Base-by-base conservation (phyloP, 192 early-diverging fungal species). In the Coemansia sp. region DNA sequence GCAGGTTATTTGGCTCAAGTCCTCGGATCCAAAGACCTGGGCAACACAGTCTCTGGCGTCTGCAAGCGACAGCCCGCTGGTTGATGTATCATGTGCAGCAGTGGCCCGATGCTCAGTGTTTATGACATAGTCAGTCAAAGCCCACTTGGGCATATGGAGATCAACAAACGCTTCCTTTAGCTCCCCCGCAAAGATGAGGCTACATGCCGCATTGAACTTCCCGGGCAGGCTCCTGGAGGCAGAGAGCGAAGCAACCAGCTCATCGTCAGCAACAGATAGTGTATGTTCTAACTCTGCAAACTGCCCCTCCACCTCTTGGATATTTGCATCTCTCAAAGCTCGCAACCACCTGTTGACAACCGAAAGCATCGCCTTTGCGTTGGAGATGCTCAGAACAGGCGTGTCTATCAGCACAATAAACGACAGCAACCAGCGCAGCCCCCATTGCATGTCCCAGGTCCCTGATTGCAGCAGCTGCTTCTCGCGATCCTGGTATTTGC, bases 341-440 rank as follows among this genome's bases (percentile, higher is more conserved):
- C 54, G 31, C 22, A 79, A 37, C 75, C 75, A 79, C 29, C 34
- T 20, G 29, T 45, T 41, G 4, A 54, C 54, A 17, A 79, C 48
- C n/a, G 54, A 59, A 19, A 57, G 20, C 58, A 79, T 57, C 6
- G 62, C 40, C n/a, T 42, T 56, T n/a, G 63, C 56, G 10, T 33
- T 54, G 11, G 20, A 33, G 0, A 56, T 22, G 10, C 40, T 31
- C 10, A 66, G 22, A 9, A 72, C 59, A 0, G 75, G 70, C 13
- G 58, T 37, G 8, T 79, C 75, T 10, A 72, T 34, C 59, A 79
- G 55, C 10, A 66, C 53, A 2, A 72, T 50, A 29, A 47, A 79
- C 25, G 75, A 79, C 13, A 79, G 45, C 48, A 79, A 67, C 75
- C 70, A 79, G 29, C 55, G 65, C 11, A 79, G 48, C 11, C 75